Evolutionary conservation across 768 basidiomycete species (phyloP).

Genomic region (Gloeostereum incarnatum): DNA sequence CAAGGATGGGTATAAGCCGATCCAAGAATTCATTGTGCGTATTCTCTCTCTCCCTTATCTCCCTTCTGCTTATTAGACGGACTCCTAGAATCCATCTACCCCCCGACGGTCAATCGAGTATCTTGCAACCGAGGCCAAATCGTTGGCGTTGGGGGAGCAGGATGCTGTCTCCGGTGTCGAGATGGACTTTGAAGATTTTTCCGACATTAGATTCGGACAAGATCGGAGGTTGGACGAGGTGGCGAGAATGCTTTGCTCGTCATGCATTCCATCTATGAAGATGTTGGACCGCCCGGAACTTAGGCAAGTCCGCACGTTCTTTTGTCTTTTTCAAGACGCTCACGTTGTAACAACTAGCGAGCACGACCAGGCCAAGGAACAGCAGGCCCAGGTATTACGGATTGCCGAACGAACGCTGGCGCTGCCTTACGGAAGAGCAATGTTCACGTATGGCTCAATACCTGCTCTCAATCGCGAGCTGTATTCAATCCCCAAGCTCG

Average conservation of each 20-base stretch:
- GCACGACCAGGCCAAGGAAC: constrained; percentile 78
- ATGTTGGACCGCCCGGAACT: constrained; percentile 59
- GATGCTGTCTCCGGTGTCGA: constrained; percentile 63
- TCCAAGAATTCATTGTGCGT: constrained; percentile 51
- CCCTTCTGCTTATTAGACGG: constrained; percentile 5
- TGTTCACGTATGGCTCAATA: constrained; percentile 88
- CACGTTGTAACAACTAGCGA: constrained; percentile 46
- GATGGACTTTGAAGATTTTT: constrained; percentile 61
- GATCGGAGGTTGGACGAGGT: constrained; percentile 91
- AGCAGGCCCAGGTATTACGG: constrained; percentile 71
- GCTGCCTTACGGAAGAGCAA: constrained; percentile 79
- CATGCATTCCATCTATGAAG: constrained; percentile 55
- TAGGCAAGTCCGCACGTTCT: constrained; percentile 34
- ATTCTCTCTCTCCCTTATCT: neutral
- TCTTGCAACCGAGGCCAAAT: constrained; percentile 40
- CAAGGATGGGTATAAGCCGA: constrained; percentile 45
- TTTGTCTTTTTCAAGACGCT: constrained; percentile 5
- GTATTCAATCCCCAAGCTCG: constrained; percentile 71
- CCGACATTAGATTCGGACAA: constrained; percentile 80
- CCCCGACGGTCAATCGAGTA: constrained; percentile 42
- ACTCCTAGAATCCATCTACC: constrained; percentile 36
- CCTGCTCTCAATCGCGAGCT: constrained; percentile 68
- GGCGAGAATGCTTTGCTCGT: constrained; percentile 82
- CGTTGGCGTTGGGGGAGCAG: constrained; percentile 43
- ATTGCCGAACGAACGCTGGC: constrained; percentile 87